These are phyloP conservation scores for Ceratocystis harringtonii DNA, from an alignment of 2,329 filamentous ascomycete genomes.

Conservation along the genomic window DNA sequence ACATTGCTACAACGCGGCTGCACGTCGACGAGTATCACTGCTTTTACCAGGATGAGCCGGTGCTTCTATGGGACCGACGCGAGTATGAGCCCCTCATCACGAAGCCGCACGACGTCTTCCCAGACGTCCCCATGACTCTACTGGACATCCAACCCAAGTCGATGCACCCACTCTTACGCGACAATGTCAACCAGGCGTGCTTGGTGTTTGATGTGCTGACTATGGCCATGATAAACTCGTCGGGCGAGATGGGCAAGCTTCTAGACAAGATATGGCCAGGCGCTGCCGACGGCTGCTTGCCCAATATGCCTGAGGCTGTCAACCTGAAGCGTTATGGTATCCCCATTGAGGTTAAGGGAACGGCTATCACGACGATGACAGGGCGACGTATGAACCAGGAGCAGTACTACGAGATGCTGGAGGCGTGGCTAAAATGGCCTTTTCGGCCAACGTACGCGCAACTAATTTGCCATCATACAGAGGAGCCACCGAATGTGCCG, in stretches of 20 bases:
- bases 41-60: conserved; percentile 34
- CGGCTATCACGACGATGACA: conserved; percentile 28
- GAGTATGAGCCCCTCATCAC: conserved; percentile 53
- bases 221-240: conserved; percentile 27
- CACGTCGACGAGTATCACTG: conserved; percentile 40
- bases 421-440: conserved; percentile 51
- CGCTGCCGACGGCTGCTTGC: conserved; percentile 38
- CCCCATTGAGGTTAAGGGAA: conserved; percentile 22
- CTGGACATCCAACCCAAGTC: conserved; percentile 52
- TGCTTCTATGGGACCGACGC: conserved; percentile 55
- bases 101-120: conserved; percentile 48
- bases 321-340: conserved; percentile 36
- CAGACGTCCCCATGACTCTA: conserved; percentile 40
- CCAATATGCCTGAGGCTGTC: conserved; percentile 32
- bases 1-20: conserved; percentile 26
- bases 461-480: conserved; percentile 30
- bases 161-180: conserved; percentile 33
- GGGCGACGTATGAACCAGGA: conserved; percentile 35
- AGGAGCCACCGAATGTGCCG: conserved; percentile 18
- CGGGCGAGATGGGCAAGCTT: conserved; percentile 27
- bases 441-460: conserved; percentile 39
- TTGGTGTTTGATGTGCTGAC: conserved; percentile 29
- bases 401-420: conserved; percentile 43
- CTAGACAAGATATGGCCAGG: conserved; percentile 45
- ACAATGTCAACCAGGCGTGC: conserved; percentile 33